A percentile compares a stretch with the other conserved stretches of the same genome.
Evolutionary conservation across 805 yeast species (phyloP).

Genomic region (Debaryomyces tyrocola): DNA sequence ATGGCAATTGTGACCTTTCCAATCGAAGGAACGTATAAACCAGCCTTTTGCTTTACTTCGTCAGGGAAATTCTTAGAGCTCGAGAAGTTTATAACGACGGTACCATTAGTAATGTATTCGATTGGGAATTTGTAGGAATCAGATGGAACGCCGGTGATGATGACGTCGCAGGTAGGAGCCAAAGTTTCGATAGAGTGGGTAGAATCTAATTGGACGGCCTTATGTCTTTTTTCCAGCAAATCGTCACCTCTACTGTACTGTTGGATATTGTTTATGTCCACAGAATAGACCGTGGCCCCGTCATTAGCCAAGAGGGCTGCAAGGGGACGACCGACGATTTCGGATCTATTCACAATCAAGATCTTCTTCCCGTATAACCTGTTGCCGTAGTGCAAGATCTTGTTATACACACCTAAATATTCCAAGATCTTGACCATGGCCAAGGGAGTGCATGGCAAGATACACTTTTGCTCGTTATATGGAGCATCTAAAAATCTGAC

Average conservation of each 20-base stretch:
- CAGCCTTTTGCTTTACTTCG: conserved; percentile 79
- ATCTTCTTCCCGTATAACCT: conserved; percentile 90
- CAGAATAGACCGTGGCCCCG: conserved; percentile 95
- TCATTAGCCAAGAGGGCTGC: conserved; percentile 96
- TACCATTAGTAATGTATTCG: conserved; percentile 77
- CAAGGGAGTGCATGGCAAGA: conserved; percentile 94
- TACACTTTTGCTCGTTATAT: conserved; percentile 68
- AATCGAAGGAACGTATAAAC: conserved; percentile 90
- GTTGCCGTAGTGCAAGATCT: conserved; percentile 81
- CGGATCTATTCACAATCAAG: conserved; percentile 89
- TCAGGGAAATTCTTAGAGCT: conserved; percentile 86
- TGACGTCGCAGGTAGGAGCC: conserved; percentile 79
- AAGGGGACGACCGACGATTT: conserved; percentile 95
- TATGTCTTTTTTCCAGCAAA: conserved; percentile 75
- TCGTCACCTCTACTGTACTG: conserved; percentile 94
- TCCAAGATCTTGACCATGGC: conserved; percentile 94
- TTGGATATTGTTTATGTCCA: conserved; percentile 83
- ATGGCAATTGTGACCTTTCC: conserved; percentile 97
- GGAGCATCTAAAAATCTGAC: conserved; percentile 76
- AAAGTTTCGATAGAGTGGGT: conserved; percentile 57
- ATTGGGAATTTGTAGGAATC: conserved; percentile 83
- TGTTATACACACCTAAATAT: conserved; percentile 83
- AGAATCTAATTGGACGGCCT: conserved; percentile 59
- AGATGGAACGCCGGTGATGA: conserved; percentile 94
- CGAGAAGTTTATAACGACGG: conserved; percentile 87